Evolutionary conservation across 2,329 filamentous ascomycete species (phyloP).

Genomic region (Trichoderma sp.): DNA sequence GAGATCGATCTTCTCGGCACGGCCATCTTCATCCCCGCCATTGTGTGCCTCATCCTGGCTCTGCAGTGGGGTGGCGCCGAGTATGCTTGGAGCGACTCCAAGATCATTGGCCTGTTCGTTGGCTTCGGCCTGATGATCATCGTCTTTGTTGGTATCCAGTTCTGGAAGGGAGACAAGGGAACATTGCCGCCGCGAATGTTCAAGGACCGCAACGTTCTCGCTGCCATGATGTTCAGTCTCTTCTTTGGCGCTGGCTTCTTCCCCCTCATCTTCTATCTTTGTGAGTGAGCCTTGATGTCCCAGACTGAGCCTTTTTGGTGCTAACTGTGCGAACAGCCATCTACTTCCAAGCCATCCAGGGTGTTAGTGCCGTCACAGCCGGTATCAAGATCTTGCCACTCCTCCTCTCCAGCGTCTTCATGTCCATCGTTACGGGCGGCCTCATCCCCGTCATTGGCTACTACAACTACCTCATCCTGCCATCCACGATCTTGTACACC

Average conservation of each 20-base stretch:
- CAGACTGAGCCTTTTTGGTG: not conserved
- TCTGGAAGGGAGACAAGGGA: constrained; percentile 48
- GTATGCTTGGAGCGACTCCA: constrained; percentile 54
- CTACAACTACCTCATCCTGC: constrained; percentile 47
- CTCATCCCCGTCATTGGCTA: constrained; percentile 51
- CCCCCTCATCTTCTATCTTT: constrained; percentile 57
- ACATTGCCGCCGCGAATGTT: constrained; percentile 54
- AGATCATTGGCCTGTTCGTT: constrained; percentile 56
- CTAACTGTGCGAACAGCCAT: constrained; percentile 42
- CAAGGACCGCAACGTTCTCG: constrained; percentile 47
- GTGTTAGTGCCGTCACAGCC: constrained; percentile 55
- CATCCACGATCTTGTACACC: constrained; percentile 47
- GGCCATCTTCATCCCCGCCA: constrained; percentile 54
- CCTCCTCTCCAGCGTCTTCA: constrained; percentile 55
- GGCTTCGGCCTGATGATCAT: constrained; percentile 51
- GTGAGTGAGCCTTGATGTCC: constrained; percentile 39
- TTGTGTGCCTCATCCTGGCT: constrained; percentile 58
- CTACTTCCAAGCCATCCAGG: constrained; percentile 59
- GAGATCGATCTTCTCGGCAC: constrained; percentile 56
- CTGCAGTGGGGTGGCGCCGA: constrained; percentile 60
- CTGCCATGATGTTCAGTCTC: constrained; percentile 50
- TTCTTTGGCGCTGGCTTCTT: constrained; percentile 58
- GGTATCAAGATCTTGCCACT: constrained; percentile 60
- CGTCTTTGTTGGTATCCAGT: constrained; percentile 53
- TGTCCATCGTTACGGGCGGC: constrained; percentile 50